Evolutionary conservation across 1,284 basidiomycete genomes (phyloP).

Genomic region (Ceraceosorus guamensis): DNA sequence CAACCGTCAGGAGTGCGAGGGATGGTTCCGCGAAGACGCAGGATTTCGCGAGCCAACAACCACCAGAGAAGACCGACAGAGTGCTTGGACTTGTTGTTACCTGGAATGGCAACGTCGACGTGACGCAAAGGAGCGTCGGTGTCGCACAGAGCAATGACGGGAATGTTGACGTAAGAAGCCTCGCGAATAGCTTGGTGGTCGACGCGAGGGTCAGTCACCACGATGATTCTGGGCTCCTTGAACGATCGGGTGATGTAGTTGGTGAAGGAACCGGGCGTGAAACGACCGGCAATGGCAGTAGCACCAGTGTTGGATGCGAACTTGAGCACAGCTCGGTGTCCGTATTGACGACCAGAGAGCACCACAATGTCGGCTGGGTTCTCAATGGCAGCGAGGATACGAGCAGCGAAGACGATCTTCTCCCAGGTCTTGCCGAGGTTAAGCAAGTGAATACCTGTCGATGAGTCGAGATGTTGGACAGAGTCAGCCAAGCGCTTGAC

Average conservation of each 20-base stretch:
- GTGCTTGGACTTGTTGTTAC: constrained; percentile 98
- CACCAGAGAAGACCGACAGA: constrained; percentile 98
- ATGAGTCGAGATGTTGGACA: constrained; percentile 44
- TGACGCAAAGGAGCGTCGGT: constrained; percentile 95
- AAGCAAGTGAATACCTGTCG: constrained; percentile 75
- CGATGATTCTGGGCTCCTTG: constrained; percentile 97
- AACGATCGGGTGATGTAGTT: constrained; percentile 99
- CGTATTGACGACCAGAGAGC: constrained; percentile 95
- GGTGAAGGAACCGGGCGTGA: constrained; percentile 93
- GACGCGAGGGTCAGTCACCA: constrained; percentile 97
- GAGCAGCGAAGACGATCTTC: constrained; percentile 61
- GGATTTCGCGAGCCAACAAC: constrained; percentile 94
- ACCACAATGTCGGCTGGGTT: constrained; percentile 97
- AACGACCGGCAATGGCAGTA: constrained; percentile 95
- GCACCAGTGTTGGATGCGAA: constrained; percentile 96
- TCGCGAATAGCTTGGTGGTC: constrained; percentile 99
- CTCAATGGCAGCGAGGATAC: constrained; percentile 60
- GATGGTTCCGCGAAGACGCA: constrained; percentile 86
- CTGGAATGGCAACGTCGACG: constrained; percentile 96
- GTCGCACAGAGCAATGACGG: constrained; percentile 96
- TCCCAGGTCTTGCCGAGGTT: constrained; percentile 99
- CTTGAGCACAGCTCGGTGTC: constrained; percentile 98
- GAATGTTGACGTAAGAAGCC: constrained; percentile 99
- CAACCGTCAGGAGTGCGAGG: constrained; percentile 82
- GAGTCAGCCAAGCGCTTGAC: background rate